These are phyloP conservation scores for Diaporthe sp. DNA, from an alignment of 2,329 filamentous ascomycete genomes.

Conservation along the genomic window DNA sequence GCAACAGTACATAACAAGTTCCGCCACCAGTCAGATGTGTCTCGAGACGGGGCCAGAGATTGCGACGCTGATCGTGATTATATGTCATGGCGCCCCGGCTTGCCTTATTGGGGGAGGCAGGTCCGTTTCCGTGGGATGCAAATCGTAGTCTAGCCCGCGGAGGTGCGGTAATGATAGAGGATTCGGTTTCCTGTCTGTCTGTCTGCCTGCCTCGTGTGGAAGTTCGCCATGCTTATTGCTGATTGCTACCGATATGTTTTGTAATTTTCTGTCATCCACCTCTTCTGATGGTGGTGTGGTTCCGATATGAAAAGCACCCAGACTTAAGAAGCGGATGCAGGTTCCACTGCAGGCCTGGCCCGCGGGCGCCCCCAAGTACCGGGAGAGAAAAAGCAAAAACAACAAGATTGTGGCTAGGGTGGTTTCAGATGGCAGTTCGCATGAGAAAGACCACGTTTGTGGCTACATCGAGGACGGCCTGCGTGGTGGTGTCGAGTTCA, in stretches of 20 bases:
- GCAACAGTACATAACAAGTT: too few species aligned
- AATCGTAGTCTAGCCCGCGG: not conserved
- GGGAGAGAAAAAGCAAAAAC: constrained; percentile 1
- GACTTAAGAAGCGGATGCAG: constrained; percentile 9
- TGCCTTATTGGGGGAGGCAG: not conserved
- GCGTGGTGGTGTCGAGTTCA: constrained; percentile 10
- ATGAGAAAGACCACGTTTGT: constrained; percentile 9
- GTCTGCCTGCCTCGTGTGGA: not conserved
- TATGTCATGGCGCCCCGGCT: not conserved
- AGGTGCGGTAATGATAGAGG: not conserved
- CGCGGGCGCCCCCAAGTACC: constrained; percentile 1
- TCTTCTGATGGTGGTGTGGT: not conserved
- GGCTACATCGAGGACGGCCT: constrained; percentile 16
- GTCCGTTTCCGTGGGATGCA: not conserved
- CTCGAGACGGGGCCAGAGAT: not conserved
- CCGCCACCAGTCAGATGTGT: constrained; percentile 11
- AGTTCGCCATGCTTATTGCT: not conserved
- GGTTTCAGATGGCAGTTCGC: constrained; percentile 19
- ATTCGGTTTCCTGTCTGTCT: not conserved
- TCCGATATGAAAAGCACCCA: not conserved
- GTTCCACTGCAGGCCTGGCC: constrained; percentile 16
- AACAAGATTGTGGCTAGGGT: not conserved
- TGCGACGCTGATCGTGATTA: constrained; percentile 22
- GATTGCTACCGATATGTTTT: not conserved
- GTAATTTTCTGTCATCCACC: not conserved